Conservation (phyloP, 305 asterid species). For the Fraxinus angustifolia region DNA sequence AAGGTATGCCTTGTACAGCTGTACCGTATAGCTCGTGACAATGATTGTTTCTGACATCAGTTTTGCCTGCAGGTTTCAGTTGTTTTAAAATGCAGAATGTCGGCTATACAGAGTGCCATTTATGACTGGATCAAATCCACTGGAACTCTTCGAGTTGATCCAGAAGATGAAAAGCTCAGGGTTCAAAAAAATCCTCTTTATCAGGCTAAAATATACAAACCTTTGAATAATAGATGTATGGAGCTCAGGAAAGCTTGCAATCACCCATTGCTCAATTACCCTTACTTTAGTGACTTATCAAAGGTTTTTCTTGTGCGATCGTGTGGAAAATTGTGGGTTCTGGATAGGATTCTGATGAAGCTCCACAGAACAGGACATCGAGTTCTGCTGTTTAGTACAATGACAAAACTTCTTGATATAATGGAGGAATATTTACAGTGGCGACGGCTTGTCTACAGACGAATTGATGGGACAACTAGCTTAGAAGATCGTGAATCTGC, state of each 20-base stretch:
- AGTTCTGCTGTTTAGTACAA: conserved; percentile 91
- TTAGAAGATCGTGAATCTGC: conserved; percentile 99
- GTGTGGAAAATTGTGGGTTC: conserved; percentile 93
- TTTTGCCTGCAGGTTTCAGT: conserved; percentile 75
- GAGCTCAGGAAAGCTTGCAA: conserved; percentile 97
- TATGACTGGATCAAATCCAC: conserved; percentile 99
- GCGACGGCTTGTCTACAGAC: conserved; percentile 88
- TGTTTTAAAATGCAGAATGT: conserved; percentile 92
- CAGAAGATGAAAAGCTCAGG: conserved; percentile 86
- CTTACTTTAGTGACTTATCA: conserved; percentile 79
- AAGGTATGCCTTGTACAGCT: conserved; percentile 52
- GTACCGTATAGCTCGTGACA: conserved; percentile 15
- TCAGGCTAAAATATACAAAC: conserved; percentile 76
- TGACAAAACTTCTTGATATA: conserved; percentile 97
- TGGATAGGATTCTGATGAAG: conserved; percentile 79
- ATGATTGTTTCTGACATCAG: conserved; percentile 28
- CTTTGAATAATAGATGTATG: conserved; percentile 92
- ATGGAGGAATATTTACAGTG: conserved; percentile 97
- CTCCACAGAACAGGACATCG: conserved; percentile 96
- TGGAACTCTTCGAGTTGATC: conserved; percentile 92
- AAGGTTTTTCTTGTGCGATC: conserved; percentile 95
- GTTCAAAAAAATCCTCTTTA: conserved; percentile 67
- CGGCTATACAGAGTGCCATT: conserved; percentile 87
- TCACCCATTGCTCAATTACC: conserved; percentile 94
- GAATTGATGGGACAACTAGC: conserved; percentile 97